Conservation (phyloP, 75 land plant genomes). For the Pinus albicaulis region DNA sequence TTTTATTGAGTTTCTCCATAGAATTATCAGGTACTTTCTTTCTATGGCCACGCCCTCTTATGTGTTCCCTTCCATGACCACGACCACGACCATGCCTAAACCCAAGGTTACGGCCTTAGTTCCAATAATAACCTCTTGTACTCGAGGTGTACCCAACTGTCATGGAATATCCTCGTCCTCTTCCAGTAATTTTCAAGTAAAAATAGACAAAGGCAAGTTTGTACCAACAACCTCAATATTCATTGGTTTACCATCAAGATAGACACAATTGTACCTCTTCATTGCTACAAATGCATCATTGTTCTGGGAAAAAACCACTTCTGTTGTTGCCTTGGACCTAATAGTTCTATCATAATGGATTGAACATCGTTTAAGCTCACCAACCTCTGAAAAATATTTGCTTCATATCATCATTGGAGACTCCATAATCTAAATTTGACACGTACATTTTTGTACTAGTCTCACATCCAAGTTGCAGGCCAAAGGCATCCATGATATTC, state of each 20-base stretch:
- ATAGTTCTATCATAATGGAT: constrained; percentile 73
- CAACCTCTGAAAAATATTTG: constrained; percentile 13
- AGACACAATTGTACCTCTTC: constrained; percentile 41
- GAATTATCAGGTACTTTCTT: no score
- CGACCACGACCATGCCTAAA: no score
- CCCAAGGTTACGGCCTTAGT: no score
- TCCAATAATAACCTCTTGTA: no score
- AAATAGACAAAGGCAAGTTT: constrained; percentile 15
- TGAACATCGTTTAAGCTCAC: constrained; percentile 40
- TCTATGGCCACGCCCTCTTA: no score
- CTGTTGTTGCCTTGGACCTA: constrained; percentile 50
- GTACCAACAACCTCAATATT: constrained; percentile 35
- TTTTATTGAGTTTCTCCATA: no score
- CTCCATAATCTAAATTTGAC: constrained; percentile 78
- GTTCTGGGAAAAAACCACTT: constrained; percentile 32
- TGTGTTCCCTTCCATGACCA: no score
- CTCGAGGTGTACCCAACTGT: constrained; percentile 39
- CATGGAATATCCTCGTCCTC: neutral
- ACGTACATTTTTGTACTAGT: constrained; percentile 66
- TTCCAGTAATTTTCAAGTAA: neutral
- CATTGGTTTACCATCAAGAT: constrained; percentile 46
- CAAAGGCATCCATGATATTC: constrained; percentile 51
- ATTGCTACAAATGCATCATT: constrained; percentile 33
- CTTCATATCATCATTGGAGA: constrained; percentile 85
- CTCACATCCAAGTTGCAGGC: constrained; percentile 41